phyloP scores from a whole-genome alignment of 306 rosid genomes.

The Fragaria nilgerrensis region DNA sequence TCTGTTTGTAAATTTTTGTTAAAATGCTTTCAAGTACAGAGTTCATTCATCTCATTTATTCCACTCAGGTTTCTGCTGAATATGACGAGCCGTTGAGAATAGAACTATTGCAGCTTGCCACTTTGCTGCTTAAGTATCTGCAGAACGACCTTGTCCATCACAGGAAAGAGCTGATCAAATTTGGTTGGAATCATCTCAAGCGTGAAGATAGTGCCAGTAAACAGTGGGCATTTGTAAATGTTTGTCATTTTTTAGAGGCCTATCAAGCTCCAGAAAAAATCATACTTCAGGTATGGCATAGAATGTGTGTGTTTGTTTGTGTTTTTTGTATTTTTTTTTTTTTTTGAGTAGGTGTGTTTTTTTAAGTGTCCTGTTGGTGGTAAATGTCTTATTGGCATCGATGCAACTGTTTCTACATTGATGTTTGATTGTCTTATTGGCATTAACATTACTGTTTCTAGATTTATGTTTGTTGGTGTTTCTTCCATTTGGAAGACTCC shows the following conservation, averaged over 20 bases:
- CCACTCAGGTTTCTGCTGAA: slow-evolving; percentile 87
- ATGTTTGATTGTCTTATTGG: neutral
- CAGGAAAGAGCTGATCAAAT: slow-evolving; percentile 93
- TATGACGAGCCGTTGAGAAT: slow-evolving; percentile 94
- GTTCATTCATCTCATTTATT: neutral
- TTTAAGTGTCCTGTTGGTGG: neutral
- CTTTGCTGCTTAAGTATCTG: slow-evolving; percentile 95
- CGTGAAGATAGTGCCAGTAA: slow-evolving; percentile 99
- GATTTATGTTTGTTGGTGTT: neutral
- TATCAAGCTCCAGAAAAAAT: slow-evolving; percentile 99
- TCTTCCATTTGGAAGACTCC: neutral
- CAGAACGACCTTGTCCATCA: slow-evolving; percentile 97
- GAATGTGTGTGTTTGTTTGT: neutral
- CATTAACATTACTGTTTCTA: neutral
- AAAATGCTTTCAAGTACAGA: neutral
- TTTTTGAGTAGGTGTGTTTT: too few relatives aligned
- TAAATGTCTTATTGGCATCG: neutral
- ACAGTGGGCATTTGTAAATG: slow-evolving; percentile 99
- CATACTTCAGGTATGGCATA: slow-evolving; percentile 74
- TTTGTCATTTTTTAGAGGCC: slow-evolving; percentile 98
- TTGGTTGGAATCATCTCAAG: slow-evolving; percentile 99
- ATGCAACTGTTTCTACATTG: neutral
- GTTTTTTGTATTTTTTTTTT: neutral
- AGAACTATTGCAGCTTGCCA: slow-evolving; percentile 95
- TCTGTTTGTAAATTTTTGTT: neutral